Percentiles rank a stretch among this genome's conserved stretches.
Conservation (phyloP, 177 flowering plant genomes). For the Vitis hybrid region DNA sequence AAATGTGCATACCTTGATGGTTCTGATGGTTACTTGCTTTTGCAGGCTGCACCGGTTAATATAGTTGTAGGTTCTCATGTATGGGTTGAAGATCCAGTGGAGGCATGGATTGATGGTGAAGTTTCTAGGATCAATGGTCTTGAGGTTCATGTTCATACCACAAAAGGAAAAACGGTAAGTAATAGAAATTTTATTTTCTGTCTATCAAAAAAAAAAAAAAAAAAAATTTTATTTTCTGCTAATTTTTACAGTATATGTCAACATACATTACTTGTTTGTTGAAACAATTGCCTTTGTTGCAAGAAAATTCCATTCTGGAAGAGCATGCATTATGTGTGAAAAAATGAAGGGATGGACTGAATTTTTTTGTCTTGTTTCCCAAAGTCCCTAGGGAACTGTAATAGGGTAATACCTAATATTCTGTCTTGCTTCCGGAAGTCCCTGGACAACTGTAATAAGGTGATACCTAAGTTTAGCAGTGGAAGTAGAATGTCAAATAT, state of each 20-base stretch:
- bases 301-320: neutral
- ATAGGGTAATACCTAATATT: neutral
- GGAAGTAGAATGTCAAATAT: neutral
- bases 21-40: neutral
- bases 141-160: constrained; percentile 20
- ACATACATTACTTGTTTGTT: neutral
- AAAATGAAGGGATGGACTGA: neutral
- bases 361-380: neutral
- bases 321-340: neutral
- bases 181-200: neutral
- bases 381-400: neutral
- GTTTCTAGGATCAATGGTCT: constrained; percentile 28
- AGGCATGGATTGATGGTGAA: constrained; percentile 45
- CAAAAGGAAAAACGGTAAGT: constrained; percentile 31
- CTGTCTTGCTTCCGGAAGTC: neutral
- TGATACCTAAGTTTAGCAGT: neutral
- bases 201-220: too few species aligned
- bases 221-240: neutral
- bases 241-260: neutral
- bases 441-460: neutral
- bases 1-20: too few species aligned
- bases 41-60: constrained; percentile 28
- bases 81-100: constrained; percentile 37
- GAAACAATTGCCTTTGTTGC: neutral
- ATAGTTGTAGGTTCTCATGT: constrained; percentile 40